Conservation (phyloP, 2,329 filamentous ascomycete species). For the Sarocladium kiliense region DNA sequence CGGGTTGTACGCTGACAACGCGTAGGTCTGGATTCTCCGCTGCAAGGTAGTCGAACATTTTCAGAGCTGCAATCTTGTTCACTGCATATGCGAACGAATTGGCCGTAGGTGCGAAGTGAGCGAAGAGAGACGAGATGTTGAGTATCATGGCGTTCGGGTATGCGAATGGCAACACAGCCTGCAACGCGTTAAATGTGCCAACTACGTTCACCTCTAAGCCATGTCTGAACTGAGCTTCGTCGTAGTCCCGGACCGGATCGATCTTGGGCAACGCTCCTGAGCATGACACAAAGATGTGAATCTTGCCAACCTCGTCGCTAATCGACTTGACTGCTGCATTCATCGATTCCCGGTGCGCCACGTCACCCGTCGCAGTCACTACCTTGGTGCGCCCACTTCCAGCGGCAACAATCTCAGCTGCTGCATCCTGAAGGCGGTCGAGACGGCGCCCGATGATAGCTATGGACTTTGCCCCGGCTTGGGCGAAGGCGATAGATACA, state of each 20-base stretch:
- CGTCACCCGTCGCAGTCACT: neutral
- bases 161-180: conserved; percentile 17
- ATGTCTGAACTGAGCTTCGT: conserved; percentile 9
- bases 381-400: neutral
- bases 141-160: conserved; percentile 15
- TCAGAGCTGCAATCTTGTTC: conserved; percentile 27
- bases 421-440: conserved; percentile 20
- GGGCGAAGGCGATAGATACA: conserved; percentile 51
- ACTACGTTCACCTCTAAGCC: conserved; percentile 20
- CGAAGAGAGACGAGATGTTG: conserved; percentile 16
- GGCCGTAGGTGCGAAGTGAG: conserved; percentile 17
- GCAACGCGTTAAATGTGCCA: conserved; percentile 18
- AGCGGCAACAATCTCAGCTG: conserved; percentile 17
- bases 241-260: neutral
- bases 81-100: conserved; percentile 15
- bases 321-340: neutral
- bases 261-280: neutral
- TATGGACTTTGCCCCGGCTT: conserved; percentile 30
- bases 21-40: conserved; percentile 29
- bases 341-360: conserved; percentile 29
- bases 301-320: conserved; percentile 12
- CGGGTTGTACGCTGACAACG: conserved; percentile 35
- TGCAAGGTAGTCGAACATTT: conserved; percentile 29
- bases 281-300: neutral
- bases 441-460: conserved; percentile 32